These are phyloP conservation scores for Scortechinia acanthostroma DNA, from an alignment of 2,329 filamentous ascomycete genomes.

Conservation along the genomic window DNA sequence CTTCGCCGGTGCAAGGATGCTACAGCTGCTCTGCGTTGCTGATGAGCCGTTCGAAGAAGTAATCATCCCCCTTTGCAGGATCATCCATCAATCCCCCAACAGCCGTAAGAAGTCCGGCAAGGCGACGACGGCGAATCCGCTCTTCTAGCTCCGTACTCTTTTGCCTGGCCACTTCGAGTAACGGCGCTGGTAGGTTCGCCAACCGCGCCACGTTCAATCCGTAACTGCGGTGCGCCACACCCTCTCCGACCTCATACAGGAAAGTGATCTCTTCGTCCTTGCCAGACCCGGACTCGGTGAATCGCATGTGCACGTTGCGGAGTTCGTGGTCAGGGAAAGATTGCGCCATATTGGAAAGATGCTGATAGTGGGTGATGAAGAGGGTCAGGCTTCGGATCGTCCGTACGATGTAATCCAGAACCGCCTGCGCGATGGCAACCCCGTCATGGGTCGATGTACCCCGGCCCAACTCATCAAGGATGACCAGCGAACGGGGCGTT, in stretches of 20 bases:
- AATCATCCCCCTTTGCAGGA: not conserved
- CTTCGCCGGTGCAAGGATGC: too few species aligned
- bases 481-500: conserved; percentile 56
- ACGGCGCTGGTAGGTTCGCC: conserved; percentile 50
- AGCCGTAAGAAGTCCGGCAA: not conserved
- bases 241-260: conserved; percentile 63
- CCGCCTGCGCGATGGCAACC: conserved; percentile 66
- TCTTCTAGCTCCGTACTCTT: conserved; percentile 59
- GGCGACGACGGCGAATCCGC: conserved; percentile 21
- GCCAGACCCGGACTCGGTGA: conserved; percentile 30
- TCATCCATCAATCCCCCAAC: not conserved
- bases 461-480: conserved; percentile 66
- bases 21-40: not conserved
- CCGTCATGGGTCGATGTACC: conserved; percentile 70
- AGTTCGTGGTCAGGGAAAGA: conserved; percentile 42
- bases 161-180: conserved; percentile 50
- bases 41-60: not conserved
- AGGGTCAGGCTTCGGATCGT: conserved; percentile 53
- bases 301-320: conserved; percentile 67
- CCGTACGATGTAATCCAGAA: conserved; percentile 58
- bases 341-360: conserved; percentile 42
- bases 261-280: conserved; percentile 60
- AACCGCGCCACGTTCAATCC: conserved; percentile 65
- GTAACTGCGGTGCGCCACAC: conserved; percentile 66
- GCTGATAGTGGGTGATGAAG: conserved; percentile 73